Percentiles rank a stretch among this genome's conserved stretches.
Evolutionary conservation across 2,329 filamentous ascomycete species (phyloP).

Genomic region (Coniella vitis): DNA sequence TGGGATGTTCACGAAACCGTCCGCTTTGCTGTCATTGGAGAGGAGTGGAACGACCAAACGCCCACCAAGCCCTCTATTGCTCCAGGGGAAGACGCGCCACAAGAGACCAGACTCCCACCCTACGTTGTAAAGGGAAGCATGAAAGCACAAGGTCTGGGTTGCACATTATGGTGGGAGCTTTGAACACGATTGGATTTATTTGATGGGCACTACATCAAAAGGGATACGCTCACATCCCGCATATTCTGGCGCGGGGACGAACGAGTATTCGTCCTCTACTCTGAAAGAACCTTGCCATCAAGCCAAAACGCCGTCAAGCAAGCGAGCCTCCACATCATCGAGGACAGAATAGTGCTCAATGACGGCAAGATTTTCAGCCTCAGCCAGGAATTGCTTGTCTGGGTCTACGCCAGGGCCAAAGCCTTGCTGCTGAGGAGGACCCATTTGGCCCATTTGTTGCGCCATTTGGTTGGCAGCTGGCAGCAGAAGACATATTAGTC

Average conservation of each 20-base stretch:
- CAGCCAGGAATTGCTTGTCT: conserved; percentile 87
- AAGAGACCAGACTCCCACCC: conserved; percentile 52
- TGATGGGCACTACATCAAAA: background rate
- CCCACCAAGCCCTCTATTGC: conserved; percentile 57
- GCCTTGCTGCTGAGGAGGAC: conserved; percentile 59
- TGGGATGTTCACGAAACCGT: conserved; percentile 89
- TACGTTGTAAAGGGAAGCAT: conserved; percentile 64
- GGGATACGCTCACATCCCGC: background rate
- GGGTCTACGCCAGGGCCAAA: conserved; percentile 91
- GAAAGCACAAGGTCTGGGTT: conserved; percentile 55
- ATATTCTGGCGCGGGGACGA: conserved; percentile 4
- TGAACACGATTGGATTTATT: conserved; percentile 15
- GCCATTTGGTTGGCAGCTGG: conserved; percentile 85
- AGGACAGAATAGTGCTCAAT: conserved; percentile 90
- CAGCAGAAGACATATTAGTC: conserved; percentile 15
- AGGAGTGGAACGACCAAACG: conserved; percentile 87
- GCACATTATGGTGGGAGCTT: conserved; percentile 57
- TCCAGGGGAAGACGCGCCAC: conserved; percentile 45
- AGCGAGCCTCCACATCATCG: conserved; percentile 77
- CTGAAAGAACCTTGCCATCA: conserved; percentile 22
- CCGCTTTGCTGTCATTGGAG: conserved; percentile 75
- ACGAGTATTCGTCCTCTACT: background rate
- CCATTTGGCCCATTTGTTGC: conserved; percentile 82
- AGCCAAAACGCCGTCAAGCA: conserved; percentile 52
- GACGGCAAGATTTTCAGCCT: conserved; percentile 93